Conservation (phyloP, 2,329 filamentous ascomycete species). For the Zalaria obscura region DNA sequence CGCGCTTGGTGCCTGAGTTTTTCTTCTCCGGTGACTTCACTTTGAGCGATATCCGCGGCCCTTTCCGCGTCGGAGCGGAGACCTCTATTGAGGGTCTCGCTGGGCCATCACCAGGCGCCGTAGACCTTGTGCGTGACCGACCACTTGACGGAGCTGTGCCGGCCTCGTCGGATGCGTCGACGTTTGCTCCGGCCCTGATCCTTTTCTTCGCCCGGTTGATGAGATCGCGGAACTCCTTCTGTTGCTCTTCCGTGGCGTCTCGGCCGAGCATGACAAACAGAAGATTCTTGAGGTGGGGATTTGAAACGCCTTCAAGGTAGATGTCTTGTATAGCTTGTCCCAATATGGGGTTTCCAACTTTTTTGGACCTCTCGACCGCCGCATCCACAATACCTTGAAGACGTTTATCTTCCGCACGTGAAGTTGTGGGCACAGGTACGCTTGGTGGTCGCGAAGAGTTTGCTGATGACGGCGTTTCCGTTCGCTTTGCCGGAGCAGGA, state of each 20-base stretch:
- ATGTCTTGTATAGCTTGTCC: conserved; percentile 28
- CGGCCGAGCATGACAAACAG: conserved; percentile 29
- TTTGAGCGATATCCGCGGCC: conserved; percentile 16
- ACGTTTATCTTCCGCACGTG: background rate
- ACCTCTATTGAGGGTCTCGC: conserved; percentile 17
- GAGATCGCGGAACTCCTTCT: conserved; percentile 24
- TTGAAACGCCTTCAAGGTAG: conserved; percentile 24
- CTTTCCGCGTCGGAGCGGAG: conserved; percentile 9
- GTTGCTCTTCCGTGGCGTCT: conserved; percentile 24
- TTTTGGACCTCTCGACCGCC: conserved; percentile 25
- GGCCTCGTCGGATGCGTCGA: background rate
- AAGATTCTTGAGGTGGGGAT: conserved; percentile 22
- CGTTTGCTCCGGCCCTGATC: conserved; percentile 13
- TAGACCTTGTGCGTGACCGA: no score
- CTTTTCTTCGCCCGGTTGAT: conserved; percentile 29
- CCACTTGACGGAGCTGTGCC: background rate
- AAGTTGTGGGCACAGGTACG: background rate
- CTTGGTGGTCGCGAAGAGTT: conserved; percentile 3
- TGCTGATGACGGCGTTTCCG: conserved; percentile 8
- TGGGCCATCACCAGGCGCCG: background rate
- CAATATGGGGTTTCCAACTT: conserved; percentile 20
- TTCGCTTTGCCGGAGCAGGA: no score
- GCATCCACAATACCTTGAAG: conserved; percentile 22
- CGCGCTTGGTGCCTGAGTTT: background rate
- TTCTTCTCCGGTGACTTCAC: conserved; percentile 9